These are phyloP conservation scores for Xylaria scruposa DNA, from an alignment of 495 filamentous ascomycete genomes.

Conservation along the genomic window DNA sequence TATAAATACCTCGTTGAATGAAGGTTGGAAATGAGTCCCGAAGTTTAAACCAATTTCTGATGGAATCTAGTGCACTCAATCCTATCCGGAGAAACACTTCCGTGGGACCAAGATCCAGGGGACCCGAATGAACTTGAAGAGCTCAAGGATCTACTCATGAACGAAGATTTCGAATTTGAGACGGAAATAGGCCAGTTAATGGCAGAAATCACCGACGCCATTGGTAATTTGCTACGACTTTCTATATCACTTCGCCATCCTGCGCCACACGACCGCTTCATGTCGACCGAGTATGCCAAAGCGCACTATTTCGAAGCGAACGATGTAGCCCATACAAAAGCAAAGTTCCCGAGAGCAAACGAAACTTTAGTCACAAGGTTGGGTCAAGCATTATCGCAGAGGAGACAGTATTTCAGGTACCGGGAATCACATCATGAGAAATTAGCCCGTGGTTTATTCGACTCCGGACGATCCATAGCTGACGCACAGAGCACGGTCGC, in stretches of 20 bases:
- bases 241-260: constrained; percentile 36
- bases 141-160: constrained; percentile 3
- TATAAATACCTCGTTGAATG: constrained; percentile 30
- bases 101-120: not conserved
- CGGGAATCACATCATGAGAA: constrained; percentile 47
- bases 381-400: constrained; percentile 43
- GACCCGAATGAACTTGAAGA: constrained; percentile 1
- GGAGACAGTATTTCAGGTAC: constrained; percentile 47
- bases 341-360: constrained; percentile 1
- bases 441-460: constrained; percentile 33
- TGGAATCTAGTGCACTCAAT: constrained; percentile 3
- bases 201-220: constrained; percentile 21
- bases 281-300: constrained; percentile 20
- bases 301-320: constrained; percentile 16
- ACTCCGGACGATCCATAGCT: constrained; percentile 7
- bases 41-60: not conserved
- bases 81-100: constrained; percentile 16
- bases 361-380: constrained; percentile 39
- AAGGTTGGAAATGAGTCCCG: constrained; percentile 11
- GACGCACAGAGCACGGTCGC: constrained; percentile 16
- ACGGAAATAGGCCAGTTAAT: constrained; percentile 24
- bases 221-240: constrained; percentile 33
- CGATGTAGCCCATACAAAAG: constrained; percentile 10
- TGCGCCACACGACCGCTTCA: constrained; percentile 38
- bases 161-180: constrained; percentile 12